Evolutionary conservation across 306 rosid species (phyloP), one percentile per base, ranked within the genome.

Genomic region (Cucumis hystrix): DNA sequence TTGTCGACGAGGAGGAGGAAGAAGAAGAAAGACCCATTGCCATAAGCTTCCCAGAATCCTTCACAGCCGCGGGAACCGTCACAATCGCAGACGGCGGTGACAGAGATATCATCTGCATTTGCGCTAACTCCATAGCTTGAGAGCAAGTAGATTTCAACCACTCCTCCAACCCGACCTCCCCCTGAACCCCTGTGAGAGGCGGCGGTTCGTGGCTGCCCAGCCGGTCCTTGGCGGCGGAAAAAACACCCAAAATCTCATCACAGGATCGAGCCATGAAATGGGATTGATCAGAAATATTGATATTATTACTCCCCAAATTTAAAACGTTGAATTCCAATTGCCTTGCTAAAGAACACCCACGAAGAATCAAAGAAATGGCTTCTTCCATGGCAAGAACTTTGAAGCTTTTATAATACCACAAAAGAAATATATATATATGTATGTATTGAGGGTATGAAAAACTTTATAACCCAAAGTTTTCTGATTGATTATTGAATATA

Each of bases 281-380:
- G 28, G 87, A 84, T 18, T 88, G 82, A 47, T 43, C 49, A 0
- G 25, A 55, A 17, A 17, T 8, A 65, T 33, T 3, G 16, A 37
- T 20, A 40, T 39, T 66, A 67, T 18, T 66, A 66, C 74, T 82
- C 14, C 80, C 16, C 72, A 76, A 71, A 81, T 67, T 86, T 18
- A 82, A 65, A 49, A 90, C 33, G 78, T 79, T 80, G 60, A 78
- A 58, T 80, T 86, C 88, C 16, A 90, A 83, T 10, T 64, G 79
- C 82, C 65, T 85, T 4, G 85, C 88, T 47, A 86, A 68, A 33
- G 67, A 63, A 72, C 92, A 90, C 25, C 88, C 96, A 0, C 52
- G 79, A 15, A 45, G 85, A 55, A 88, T 75, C 14, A 82, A 78
- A 1, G 78, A 59, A 25, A 77, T 45, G 13, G 33, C 23, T 6